Conservation (phyloP, 164 flowering plant species). For the Vitis rupestris region DNA sequence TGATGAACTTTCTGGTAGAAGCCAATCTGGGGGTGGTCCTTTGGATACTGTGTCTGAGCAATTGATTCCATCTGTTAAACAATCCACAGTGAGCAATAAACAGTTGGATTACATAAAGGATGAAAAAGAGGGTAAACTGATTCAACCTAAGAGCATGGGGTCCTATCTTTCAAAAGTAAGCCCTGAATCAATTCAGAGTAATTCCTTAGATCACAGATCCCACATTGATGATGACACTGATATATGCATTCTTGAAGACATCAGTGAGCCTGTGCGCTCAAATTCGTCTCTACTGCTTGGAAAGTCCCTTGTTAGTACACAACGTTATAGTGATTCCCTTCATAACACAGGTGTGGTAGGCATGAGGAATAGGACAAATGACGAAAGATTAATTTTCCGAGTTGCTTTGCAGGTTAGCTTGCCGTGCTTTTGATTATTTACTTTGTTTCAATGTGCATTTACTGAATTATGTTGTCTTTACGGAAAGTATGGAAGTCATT, state of each 20-base stretch:
- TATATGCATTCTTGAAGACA: constrained; percentile 68
- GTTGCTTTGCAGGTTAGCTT: constrained; percentile 64
- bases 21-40: constrained; percentile 7
- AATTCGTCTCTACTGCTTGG: constrained; percentile 16
- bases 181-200: constrained; percentile 38
- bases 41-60: constrained; percentile 11
- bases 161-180: constrained; percentile 25
- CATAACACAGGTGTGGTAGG: constrained; percentile 31
- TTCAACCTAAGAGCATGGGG: constrained; percentile 13
- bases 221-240: constrained; percentile 55
- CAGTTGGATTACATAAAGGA: constrained; percentile 21
- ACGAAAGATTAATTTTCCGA: constrained; percentile 46
- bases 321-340: constrained; percentile 26
- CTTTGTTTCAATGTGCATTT: not conserved
- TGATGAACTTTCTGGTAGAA: constrained; percentile 5
- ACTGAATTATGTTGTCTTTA: not conserved
- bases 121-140: constrained; percentile 21
- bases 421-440: not conserved
- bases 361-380: constrained; percentile 35
- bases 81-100: constrained; percentile 15
- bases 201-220: constrained; percentile 22
- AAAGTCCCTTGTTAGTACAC: constrained; percentile 25
- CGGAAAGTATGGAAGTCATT: not conserved
- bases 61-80: constrained; percentile 4
- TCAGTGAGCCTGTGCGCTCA: constrained; percentile 46